Evolutionary conservation across 1,284 basidiomycete species (phyloP), one percentile per base, ranked within the genome.

Genomic region (Porodaedalea pini): DNA sequence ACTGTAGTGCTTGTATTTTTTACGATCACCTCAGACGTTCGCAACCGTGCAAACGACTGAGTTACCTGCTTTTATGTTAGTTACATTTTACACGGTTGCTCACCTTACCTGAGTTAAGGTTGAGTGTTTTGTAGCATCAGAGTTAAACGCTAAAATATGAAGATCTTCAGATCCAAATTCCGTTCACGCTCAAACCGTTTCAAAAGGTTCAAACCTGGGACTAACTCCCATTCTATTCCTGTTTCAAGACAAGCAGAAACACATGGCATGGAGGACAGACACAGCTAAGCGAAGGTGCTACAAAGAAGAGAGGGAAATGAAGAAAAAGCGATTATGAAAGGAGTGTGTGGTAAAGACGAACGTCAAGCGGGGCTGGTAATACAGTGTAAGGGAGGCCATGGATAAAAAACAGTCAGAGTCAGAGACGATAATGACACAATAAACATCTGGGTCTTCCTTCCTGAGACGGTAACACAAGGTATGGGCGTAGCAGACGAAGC

Each of bases 401-500:
- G 44, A 49, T n/a, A 47, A 25, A 13, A 37, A 21, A 56, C n/a
- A 32, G 23, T 23, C 13, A 23, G 6, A 51, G 23, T 8, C 27
- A 32, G 25, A 45, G 27, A 41, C 13, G 29, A 57, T 51, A 51
- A 57, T 51, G 48, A 57, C 27, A 57, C 40, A 57, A 57, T 57
- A 57, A 57, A 57, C 11, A 57, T 23, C 29, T 34, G 27, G 19
- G 21, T 32, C 3, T 45, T 27, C 40, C 47, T 36, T 54, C 54
- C 44, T 23, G 23, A 53, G 34, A 31, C 23, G n/a, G 36, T 43
- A 41, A 19, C 23, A 40, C 7, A 15, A 23, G 23, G 50, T 25
- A 23, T 23, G 17, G 4, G 50, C 15, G 17, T 10, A 27, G 43
- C n/a, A 32, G 10, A 40, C 17, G 37, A 15, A 44, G 27, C 27